Percentiles rank a stretch among this genome's conserved stretches.
These are phyloP conservation scores for Neonectria neomacrospora DNA, from an alignment of 2,329 filamentous ascomycete genomes.

Conservation along the genomic window DNA sequence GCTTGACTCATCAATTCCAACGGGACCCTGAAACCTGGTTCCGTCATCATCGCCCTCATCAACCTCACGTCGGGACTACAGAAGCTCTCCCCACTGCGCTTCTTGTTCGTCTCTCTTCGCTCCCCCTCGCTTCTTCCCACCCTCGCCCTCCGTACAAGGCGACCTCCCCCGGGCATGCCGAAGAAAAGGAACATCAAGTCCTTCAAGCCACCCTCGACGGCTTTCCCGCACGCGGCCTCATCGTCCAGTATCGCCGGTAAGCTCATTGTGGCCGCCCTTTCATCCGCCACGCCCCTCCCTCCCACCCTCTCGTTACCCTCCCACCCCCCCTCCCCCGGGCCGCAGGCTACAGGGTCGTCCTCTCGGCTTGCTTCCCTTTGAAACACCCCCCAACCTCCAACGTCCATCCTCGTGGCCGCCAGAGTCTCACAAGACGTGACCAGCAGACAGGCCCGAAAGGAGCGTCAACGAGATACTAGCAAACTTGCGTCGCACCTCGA, in stretches of 20 bases:
- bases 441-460: conserved; percentile 49
- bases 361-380: conserved; percentile 43
- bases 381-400: conserved; percentile 27
- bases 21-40: conserved; percentile 4
- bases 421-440: conserved; percentile 43
- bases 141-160: conserved; percentile 15
- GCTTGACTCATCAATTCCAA: conserved; percentile 19
- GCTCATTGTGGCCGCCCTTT: conserved; percentile 24
- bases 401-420: conserved; percentile 44
- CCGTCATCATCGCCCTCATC: conserved; percentile 18
- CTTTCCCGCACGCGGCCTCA: conserved; percentile 53
- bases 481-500: conserved; percentile 62
- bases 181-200: conserved; percentile 70
- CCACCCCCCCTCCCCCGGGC: conserved; percentile 17
- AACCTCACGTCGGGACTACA: conserved; percentile 14
- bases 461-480: conserved; percentile 71
- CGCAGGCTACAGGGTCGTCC: conserved; percentile 25
- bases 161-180: conserved; percentile 61
- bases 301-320: not conserved
- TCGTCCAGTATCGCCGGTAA: conserved; percentile 45
- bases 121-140: conserved; percentile 31
- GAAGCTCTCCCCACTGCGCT: conserved; percentile 18
- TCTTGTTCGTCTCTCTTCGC: conserved; percentile 19
- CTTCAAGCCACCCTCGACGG: conserved; percentile 68
- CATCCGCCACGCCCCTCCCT: conserved; percentile 30